These are phyloP conservation scores for Ophiostoma ulmi DNA, from an alignment of 2,329 filamentous ascomycete genomes.

Conservation along the genomic window DNA sequence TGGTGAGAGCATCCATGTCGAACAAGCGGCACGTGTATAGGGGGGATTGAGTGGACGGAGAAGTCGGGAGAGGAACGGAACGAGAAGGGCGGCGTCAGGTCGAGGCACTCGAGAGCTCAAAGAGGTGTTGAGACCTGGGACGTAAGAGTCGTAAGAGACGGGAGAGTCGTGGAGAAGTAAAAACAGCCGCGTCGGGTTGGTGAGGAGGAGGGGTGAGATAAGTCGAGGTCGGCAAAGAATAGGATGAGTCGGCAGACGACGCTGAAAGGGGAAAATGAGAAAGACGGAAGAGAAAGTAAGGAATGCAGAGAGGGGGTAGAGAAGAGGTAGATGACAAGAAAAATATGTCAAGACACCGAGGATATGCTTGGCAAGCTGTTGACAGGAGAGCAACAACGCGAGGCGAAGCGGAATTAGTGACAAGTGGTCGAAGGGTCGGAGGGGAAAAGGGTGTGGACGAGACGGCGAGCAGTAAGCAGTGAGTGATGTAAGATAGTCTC, in stretches of 20 bases:
- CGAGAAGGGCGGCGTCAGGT: neutral
- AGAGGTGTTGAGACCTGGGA: neutral
- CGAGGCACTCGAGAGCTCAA: neutral
- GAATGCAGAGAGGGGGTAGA: neutral
- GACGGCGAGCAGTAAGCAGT: neutral
- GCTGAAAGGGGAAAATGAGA: neutral
- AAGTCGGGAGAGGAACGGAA: neutral
- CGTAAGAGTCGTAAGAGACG: no score
- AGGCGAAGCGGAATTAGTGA: neutral
- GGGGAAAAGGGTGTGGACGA: neutral
- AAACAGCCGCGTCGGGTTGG: neutral
- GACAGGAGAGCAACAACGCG: neutral
- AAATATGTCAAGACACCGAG: neutral
- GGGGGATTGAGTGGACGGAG: neutral
- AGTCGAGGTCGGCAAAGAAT: neutral
- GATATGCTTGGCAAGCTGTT: neutral
- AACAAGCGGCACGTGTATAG: neutral
- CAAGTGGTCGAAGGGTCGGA: neutral
- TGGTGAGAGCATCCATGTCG: conserved; percentile 3
- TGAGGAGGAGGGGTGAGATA: neutral
- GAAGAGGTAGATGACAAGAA: neutral
- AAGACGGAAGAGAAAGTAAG: neutral
- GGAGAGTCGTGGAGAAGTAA: neutral
- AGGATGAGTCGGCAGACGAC: neutral
- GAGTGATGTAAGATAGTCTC: neutral